Evolutionary conservation across 495 filamentous ascomycete species (phyloP).

Genomic region (Penicillium atrosanguineum): DNA sequence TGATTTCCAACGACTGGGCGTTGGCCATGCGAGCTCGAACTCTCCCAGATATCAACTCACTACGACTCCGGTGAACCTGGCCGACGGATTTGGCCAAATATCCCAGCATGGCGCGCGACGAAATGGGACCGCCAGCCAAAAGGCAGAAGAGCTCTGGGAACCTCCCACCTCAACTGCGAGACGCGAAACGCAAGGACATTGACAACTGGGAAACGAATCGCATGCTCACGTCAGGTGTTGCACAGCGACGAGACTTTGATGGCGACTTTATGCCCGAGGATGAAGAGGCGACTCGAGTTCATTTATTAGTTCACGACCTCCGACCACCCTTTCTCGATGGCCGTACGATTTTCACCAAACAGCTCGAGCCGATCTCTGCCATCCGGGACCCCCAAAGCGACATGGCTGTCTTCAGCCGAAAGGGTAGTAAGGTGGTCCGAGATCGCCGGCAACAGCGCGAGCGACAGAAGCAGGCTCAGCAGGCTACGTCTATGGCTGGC

Average conservation of each 20-base stretch:
- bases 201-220: constrained; percentile 99
- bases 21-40: not conserved
- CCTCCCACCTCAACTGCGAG: constrained; percentile 39
- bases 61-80: not conserved
- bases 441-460: constrained; percentile 91
- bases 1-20: not conserved
- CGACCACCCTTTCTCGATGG: constrained; percentile 96
- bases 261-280: constrained; percentile 86
- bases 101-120: constrained; percentile 35
- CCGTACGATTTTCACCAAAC: constrained; percentile 92
- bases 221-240: constrained; percentile 95
- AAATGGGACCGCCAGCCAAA: constrained; percentile 42
- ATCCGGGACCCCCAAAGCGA: constrained; percentile 94
- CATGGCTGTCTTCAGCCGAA: constrained; percentile 97
- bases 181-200: constrained; percentile 80
- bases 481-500: constrained; percentile 90
- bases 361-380: constrained; percentile 91
- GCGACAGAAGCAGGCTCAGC: constrained; percentile 90
- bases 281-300: constrained; percentile 84
- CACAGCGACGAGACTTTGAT: constrained; percentile 79
- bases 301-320: constrained; percentile 90
- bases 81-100: not conserved
- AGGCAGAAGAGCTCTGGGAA: constrained; percentile 40
- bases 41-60: not conserved
- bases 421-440: constrained; percentile 89